Conservation (phyloP, 495 filamentous ascomycete genomes). For the Hypoxylon cercidicola region DNA sequence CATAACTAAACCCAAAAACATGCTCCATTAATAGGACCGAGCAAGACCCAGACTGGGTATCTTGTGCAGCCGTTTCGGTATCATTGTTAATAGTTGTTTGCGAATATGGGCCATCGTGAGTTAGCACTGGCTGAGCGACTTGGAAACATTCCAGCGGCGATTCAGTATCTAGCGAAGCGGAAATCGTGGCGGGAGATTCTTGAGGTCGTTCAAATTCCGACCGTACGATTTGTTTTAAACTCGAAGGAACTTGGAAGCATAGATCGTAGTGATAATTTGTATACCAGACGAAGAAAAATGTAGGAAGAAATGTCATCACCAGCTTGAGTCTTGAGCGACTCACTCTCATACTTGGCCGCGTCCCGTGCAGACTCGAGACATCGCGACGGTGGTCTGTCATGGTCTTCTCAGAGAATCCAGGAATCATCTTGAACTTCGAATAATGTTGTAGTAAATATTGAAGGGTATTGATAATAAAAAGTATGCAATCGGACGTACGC, state of each 20-base stretch:
- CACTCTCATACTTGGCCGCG: not conserved
- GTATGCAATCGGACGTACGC: conserved; percentile 1
- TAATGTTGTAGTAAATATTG: not conserved
- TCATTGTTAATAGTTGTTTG: conserved; percentile 43
- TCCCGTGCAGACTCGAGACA: not conserved
- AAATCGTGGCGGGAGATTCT: not conserved
- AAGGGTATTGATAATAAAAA: conserved; percentile 1
- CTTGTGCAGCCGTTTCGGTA: conserved; percentile 12
- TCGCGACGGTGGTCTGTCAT: not conserved
- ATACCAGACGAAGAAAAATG: conserved; percentile 17
- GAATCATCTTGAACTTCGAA: conserved; percentile 11
- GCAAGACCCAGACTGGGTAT: conserved; percentile 54
- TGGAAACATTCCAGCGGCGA: conserved; percentile 69
- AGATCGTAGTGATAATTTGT: not conserved
- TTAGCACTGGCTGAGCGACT: conserved; percentile 71
- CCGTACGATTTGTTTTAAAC: conserved; percentile 4
- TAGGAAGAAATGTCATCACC: conserved; percentile 12
- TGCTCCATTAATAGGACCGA: conserved; percentile 73
- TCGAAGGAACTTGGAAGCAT: not conserved
- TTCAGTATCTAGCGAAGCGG: conserved; percentile 23
- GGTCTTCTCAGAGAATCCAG: conserved; percentile 1
- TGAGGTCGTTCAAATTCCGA: conserved; percentile 16
- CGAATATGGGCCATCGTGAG: conserved; percentile 47
- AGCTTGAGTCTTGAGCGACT: not conserved
- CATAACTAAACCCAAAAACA: conserved; percentile 81